Conservation (phyloP, 1,284 basidiomycete species). For the Bondarzewia mesenterica region DNA sequence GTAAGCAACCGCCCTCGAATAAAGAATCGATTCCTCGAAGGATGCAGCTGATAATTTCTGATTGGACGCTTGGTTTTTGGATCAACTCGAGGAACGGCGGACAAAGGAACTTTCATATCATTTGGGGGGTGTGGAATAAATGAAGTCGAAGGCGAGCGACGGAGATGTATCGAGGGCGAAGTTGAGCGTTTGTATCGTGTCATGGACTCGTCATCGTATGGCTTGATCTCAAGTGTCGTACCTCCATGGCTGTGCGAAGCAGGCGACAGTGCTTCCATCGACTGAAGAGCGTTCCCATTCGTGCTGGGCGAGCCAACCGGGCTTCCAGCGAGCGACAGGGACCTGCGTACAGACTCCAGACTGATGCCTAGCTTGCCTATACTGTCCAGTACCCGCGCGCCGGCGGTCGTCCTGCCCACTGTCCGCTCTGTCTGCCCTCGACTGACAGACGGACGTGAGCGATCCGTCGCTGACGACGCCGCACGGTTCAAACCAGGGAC, state of each 20-base stretch:
- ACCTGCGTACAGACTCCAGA: conserved; percentile 37
- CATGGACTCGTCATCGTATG: conserved; percentile 6
- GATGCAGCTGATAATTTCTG: conserved; percentile 54
- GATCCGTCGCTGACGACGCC: conserved; percentile 8
- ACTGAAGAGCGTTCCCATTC: not conserved
- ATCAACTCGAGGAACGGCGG: conserved; percentile 37
- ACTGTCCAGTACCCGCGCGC: conserved; percentile 40
- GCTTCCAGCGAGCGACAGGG: conserved; percentile 10
- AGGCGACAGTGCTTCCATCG: not conserved
- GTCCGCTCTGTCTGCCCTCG: conserved; percentile 19
- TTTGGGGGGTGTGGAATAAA: conserved; percentile 10
- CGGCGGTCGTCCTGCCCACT: conserved; percentile 21
- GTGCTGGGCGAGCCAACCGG: conserved; percentile 11
- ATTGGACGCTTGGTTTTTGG: conserved; percentile 32
- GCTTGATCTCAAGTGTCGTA: conserved; percentile 10
- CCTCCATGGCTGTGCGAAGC: conserved; percentile 4
- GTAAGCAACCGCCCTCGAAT: conserved; percentile 64
- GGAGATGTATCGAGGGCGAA: conserved; percentile 6
- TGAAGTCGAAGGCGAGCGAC: conserved; percentile 4
- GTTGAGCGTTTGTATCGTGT: conserved; percentile 9
- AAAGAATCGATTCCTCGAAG: conserved; percentile 72
- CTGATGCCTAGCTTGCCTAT: conserved; percentile 48
- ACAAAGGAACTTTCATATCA: conserved; percentile 20
- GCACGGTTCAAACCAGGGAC: conserved; percentile 14
- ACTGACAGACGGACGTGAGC: conserved; percentile 14